Percentiles rank a stretch among this genome's conserved stretches.
Evolutionary conservation across 2,329 filamentous ascomycete species (phyloP).

Genomic region (Xylaria sp.): DNA sequence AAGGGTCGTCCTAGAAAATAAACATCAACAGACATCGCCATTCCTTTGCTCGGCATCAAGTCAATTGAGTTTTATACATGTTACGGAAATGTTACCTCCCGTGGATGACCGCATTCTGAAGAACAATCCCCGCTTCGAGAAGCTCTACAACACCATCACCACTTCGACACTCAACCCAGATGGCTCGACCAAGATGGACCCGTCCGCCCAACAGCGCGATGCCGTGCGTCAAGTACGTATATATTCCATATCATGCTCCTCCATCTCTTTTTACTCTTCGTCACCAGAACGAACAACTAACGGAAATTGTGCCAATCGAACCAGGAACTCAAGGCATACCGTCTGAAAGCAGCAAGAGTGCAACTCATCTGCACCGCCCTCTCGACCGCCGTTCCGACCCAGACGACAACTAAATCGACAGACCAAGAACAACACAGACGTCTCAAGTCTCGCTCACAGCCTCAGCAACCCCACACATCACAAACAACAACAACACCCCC

Average conservation of each 20-base stretch:
- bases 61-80: too few species aligned
- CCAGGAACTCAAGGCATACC: constrained; percentile 62
- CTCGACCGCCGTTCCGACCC: constrained; percentile 53
- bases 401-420: constrained; percentile 19
- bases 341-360: constrained; percentile 59
- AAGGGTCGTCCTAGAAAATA: too few species aligned
- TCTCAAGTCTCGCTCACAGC: constrained; percentile 42
- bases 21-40: too few species aligned
- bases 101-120: constrained; percentile 64
- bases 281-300: background rate
- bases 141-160: constrained; percentile 65
- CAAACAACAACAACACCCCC: constrained; percentile 37
- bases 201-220: constrained; percentile 61
- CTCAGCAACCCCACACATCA: constrained; percentile 22
- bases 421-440: constrained; percentile 41
- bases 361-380: constrained; percentile 64
- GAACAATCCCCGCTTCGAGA: constrained; percentile 69
- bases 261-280: background rate
- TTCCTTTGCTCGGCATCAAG: background rate
- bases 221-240: constrained; percentile 59
- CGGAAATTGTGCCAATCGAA: background rate
- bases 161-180: constrained; percentile 65
- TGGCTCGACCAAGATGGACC: constrained; percentile 65
- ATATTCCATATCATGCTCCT: background rate
- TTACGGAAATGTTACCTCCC: constrained; percentile 63